phyloP scores from a whole-genome alignment of 2,329 filamentous ascomycete genomes.

The Aspergillus uvarum region DNA sequence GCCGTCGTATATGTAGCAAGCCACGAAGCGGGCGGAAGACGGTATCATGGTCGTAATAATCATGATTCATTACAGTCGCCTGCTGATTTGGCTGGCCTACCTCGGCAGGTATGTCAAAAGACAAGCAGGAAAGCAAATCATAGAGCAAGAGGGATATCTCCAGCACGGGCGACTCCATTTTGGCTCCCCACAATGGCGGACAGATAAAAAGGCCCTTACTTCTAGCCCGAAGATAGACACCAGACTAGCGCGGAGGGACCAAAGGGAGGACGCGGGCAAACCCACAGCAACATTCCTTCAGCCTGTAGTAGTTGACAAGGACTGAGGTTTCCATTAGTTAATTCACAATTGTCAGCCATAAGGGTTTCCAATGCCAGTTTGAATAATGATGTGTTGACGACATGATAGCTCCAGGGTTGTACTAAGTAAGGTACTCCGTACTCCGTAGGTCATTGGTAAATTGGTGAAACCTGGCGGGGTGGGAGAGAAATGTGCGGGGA shows the following conservation, averaged over 20 bases:
- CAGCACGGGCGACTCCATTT: background rate
- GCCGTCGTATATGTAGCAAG: conserved; percentile 3
- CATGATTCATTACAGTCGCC: background rate
- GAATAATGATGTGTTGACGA: too few species aligned
- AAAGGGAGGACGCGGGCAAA: background rate
- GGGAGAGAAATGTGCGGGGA: too few species aligned
- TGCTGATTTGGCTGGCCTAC: background rate
- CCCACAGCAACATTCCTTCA: background rate
- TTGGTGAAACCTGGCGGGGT: too few species aligned
- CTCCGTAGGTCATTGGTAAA: too few species aligned
- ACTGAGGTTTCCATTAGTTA: too few species aligned
- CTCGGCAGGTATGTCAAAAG: background rate
- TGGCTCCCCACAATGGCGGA: conserved; percentile 3
- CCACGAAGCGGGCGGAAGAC: conserved; percentile 1
- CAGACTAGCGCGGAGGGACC: background rate
- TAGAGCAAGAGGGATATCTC: background rate
- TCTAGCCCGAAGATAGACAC: background rate
- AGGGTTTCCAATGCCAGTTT: too few species aligned
- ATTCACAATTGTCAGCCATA: too few species aligned
- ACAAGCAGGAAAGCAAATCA: conserved; percentile 2
- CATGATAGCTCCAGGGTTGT: too few species aligned
- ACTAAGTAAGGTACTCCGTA: too few species aligned
- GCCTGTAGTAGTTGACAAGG: too few species aligned
- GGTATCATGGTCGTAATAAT: conserved; percentile 5
- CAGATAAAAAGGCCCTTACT: background rate